These are phyloP conservation scores for Magnolia sinica DNA, from an alignment of 164 flowering plant genomes.

Conservation along the genomic window DNA sequence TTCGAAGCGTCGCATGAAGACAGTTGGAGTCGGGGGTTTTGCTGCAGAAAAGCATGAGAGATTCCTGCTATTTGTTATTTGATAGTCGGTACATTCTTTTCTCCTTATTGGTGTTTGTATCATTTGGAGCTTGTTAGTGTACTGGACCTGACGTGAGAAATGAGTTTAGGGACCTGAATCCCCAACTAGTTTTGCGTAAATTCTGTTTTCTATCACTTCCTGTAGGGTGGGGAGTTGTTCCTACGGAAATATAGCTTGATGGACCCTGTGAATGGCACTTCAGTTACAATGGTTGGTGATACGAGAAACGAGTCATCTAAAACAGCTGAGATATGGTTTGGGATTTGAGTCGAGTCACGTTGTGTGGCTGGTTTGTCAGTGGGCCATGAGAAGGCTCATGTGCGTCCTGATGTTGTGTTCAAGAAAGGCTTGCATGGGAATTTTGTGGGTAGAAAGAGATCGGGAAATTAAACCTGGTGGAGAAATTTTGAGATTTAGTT, in stretches of 20 bases:
- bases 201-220: neutral
- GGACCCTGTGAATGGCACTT: neutral
- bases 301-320: too few relatives aligned
- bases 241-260: neutral
- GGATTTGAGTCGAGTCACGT: too few relatives aligned
- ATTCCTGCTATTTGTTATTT: neutral
- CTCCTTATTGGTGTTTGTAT: neutral
- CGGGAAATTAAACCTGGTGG: too few relatives aligned
- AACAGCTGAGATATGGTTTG: too few relatives aligned
- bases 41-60: slow-evolving; percentile 1
- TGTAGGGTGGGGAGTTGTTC: neutral
- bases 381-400: too few relatives aligned
- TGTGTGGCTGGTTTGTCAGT: too few relatives aligned
- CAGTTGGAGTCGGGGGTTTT: neutral
- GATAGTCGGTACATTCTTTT: neutral
- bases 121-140: neutral
- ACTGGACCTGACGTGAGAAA: neutral
- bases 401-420: too few relatives aligned
- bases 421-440: too few relatives aligned
- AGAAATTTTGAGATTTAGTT: too few relatives aligned
- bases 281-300: too few relatives aligned
- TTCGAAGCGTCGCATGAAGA: slow-evolving; percentile 59
- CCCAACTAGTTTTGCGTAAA: neutral
- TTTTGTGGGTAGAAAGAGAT: too few relatives aligned
- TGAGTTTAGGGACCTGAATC: neutral